phyloP scores from a whole-genome alignment of 2,329 filamentous ascomycete genomes.

The Xylaria sp. region DNA sequence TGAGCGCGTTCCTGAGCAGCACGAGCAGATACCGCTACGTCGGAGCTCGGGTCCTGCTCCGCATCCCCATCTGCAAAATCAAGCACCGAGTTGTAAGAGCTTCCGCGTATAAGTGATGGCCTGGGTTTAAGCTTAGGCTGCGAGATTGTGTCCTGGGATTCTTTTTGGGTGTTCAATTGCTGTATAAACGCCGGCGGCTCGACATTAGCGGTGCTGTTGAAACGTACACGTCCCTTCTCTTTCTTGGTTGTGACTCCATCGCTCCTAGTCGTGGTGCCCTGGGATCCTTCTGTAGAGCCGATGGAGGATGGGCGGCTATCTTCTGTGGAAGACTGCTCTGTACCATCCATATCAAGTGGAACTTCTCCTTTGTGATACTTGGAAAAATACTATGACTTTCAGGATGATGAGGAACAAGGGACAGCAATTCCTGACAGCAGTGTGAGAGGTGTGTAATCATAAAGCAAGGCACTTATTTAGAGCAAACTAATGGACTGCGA shows the following conservation, averaged over 20 bases:
- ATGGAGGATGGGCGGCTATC: slow-evolving; percentile 24
- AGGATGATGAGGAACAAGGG: neutral
- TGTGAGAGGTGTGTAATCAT: slow-evolving; percentile 6
- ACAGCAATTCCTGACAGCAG: neutral
- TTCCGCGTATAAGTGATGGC: slow-evolving; percentile 58
- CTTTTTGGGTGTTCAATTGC: slow-evolving; percentile 34
- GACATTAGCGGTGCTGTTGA: slow-evolving; percentile 59
- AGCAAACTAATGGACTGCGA: neutral
- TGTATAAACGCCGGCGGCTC: slow-evolving; percentile 45
- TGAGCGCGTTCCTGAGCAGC: slow-evolving; percentile 58
- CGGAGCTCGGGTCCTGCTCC: slow-evolving; percentile 41
- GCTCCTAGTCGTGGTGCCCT: slow-evolving; percentile 11
- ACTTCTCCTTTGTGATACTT: slow-evolving; percentile 6
- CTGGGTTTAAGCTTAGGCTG: slow-evolving; percentile 48
- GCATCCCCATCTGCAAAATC: slow-evolving; percentile 48
- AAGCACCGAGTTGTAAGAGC: slow-evolving; percentile 54
- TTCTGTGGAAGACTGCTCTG: slow-evolving; percentile 13
- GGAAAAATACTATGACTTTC: neutral
- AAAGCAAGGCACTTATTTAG: slow-evolving; percentile 2
- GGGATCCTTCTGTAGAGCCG: slow-evolving; percentile 10
- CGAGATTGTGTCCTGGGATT: slow-evolving; percentile 32
- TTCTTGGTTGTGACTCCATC: slow-evolving; percentile 41
- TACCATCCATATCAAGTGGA: slow-evolving; percentile 30
- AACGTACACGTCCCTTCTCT: slow-evolving; percentile 61
- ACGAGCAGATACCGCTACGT: slow-evolving; percentile 52